Base-by-base conservation (phyloP, 2,329 filamentous ascomycete genomes). In the Talaromyces funiculosus region DNA sequence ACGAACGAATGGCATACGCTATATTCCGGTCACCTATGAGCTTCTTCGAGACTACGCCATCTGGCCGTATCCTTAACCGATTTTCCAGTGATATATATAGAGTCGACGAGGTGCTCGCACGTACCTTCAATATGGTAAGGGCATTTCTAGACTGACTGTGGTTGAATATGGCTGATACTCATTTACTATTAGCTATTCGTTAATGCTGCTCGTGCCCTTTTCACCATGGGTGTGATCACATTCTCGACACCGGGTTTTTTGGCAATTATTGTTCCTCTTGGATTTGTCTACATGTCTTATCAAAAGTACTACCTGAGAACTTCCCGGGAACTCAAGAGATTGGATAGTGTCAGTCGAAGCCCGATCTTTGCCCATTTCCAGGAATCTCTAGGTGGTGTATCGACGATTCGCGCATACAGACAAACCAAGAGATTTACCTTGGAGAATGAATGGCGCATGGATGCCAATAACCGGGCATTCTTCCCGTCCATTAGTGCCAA, bases 291-390 rank as follows among this genome's bases (percentile, higher is more conserved):
- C 75, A 83, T 95, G 67, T 95, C 87, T 77, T 96, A 97, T 68
- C 94, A 99, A 76, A 87, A 92, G 68, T 99, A 99, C 81, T 99
- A 99, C 75, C 84, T 99, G 53, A 86, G 92, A 64, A 97, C 94
- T 14, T 99, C 94, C 62, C 89, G 95, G 64, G 95, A 99, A 78
- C 83, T 99, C 65, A 99, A 99, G 81, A 85, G 94, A 65, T 82
- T 99, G 62, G 94, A 99, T 76, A 97, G 92, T 72, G 89, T 97
- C 67, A 96, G 89, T 73, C 88, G 92, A 68, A 97, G 92, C 73
- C 95, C 95, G 26, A 96, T 99, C 68, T 99, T 92, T 74, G 94
- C 94, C 6, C 95, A 99, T 75, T 99, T 99, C 79, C 94, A 99
- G 73, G 95, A 99, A 77, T 95, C 92, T 1, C 84, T 99, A 9